phyloP scores from a whole-genome alignment of 805 yeast genomes.

The Sugiyamaella chiloensis region DNA sequence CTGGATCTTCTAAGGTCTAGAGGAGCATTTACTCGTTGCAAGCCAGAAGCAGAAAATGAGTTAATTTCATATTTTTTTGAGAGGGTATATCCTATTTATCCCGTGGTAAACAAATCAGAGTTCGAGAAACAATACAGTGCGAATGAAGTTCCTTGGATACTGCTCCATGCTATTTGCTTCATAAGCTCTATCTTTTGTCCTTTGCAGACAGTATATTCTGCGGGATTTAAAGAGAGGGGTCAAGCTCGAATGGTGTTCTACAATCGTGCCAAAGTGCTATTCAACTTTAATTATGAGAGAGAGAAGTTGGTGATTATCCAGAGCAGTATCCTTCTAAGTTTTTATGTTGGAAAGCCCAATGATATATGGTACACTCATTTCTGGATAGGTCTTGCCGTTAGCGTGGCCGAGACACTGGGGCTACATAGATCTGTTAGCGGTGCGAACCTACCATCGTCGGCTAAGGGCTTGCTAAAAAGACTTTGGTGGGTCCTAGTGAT shows the following conservation, averaged over 20 bases:
- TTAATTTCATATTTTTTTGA: conserved; percentile 13
- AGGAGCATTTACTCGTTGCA: conserved; percentile 1
- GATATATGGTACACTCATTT: conserved; percentile 14
- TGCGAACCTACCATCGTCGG: conserved; percentile 3
- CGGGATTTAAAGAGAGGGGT: conserved; percentile 5
- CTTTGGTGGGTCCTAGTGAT: conserved; percentile 19
- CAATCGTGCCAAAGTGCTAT: conserved; percentile 12
- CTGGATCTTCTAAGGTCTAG: background rate
- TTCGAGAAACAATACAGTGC: conserved; percentile 14
- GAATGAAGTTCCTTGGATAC: conserved; percentile 10
- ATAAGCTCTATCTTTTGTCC: conserved; percentile 15
- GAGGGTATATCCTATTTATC: conserved; percentile 18
- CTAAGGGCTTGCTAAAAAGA: conserved; percentile 9
- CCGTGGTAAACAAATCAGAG: conserved; percentile 13
- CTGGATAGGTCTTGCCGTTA: conserved; percentile 14
- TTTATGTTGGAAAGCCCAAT: conserved; percentile 15
- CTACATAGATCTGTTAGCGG: conserved; percentile 14
- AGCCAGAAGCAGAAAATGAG: conserved; percentile 1
- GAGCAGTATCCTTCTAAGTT: conserved; percentile 7
- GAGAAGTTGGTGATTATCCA: conserved; percentile 13
- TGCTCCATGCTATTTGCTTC: conserved; percentile 19
- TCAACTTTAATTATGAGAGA: conserved; percentile 9
- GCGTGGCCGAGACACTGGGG: conserved; percentile 16
- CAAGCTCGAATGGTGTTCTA: conserved; percentile 15
- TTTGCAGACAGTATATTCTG: conserved; percentile 7